Evolutionary conservation across 768 basidiomycete genomes (phyloP), one percentile per base, ranked within the genome.

Genomic region (Kwoniella bestiolae): DNA sequence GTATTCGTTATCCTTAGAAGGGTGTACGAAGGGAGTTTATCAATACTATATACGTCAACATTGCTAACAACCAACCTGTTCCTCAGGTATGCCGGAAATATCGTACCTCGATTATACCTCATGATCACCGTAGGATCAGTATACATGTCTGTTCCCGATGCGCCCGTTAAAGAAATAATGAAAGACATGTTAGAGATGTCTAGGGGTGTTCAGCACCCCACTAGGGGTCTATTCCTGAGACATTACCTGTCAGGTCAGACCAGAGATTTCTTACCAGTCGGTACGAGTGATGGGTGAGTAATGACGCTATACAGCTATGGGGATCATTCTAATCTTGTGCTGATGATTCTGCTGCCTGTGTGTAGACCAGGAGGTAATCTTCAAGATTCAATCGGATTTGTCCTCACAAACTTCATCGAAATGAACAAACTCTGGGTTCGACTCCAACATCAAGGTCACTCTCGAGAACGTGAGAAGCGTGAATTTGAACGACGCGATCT

Each of bases 151-250:
- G 89, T 97, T 56, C 88, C 93, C 2, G 95, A 96, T 65, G 94
- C 95, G 9, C 95, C 95, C 3, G 89, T 98, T 61, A 96, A 94
- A 85, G 95, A 99, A 83, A 93, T 99, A 68, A 99, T 98, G 95
- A 98, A 96, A 85, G 96, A 99, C 82, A 97, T 98, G 95, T 90
- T 99, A 90, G 96, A 99, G 82, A 98, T 98, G 96, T 93, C 93
- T 35, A 85, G 94, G 21, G 96, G 96, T 66, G 93, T 99, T 4
- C 85, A 98, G 68, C 94, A 98, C 79, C 95, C 96, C n/a, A 92
- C 94, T 55, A 86, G 96, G 50, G 96, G 96, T 18, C 83, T 99
- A 34, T 99, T 99, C 83, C 84, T 99, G 35, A 86, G 95, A 28
- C 95, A 99, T 79, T 98, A 98, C 81, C 87, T 98, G 34, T 93